Evolutionary conservation across 345 rosid genomes (phyloP).

Genomic region (Theobroma cacao): DNA sequence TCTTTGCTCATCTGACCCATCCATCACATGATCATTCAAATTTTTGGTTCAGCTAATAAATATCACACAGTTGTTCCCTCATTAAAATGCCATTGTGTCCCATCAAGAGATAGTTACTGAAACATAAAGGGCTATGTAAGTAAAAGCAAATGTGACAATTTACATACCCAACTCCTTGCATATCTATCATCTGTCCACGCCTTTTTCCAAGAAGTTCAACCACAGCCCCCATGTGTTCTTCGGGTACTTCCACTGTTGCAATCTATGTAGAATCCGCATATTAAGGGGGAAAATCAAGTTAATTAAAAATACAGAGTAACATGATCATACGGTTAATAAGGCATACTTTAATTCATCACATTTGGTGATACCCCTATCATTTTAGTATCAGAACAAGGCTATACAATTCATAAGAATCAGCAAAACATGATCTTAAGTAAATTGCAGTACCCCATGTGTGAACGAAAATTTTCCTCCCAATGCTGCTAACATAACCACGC

Average conservation of each 20-base stretch:
- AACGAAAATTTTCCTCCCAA: neutral
- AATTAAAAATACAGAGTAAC: neutral
- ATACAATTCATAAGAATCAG: neutral
- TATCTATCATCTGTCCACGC: constrained; percentile 94
- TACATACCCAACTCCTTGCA: constrained; percentile 86
- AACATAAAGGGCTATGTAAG: neutral
- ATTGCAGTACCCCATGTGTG: neutral
- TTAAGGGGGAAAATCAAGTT: neutral
- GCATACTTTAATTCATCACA: neutral
- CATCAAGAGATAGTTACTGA: neutral
- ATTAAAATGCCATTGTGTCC: neutral
- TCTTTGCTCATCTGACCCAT: constrained; percentile 8
- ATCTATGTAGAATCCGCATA: constrained; percentile 43
- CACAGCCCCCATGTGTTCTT: constrained; percentile 89
- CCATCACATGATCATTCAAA: neutral
- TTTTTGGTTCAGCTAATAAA: neutral
- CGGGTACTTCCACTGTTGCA: constrained; percentile 95
- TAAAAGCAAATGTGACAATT: constrained; percentile 11
- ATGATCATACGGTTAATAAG: neutral
- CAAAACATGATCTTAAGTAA: neutral
- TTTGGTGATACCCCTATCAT: constrained; percentile 1
- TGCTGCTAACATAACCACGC: neutral
- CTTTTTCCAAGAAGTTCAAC: constrained; percentile 97
- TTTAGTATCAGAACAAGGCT: constrained; percentile 3
- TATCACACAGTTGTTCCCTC: neutral